Base-by-base conservation (phyloP, 352 stramenopile species). In the Phytophthora fragariaefolia region DNA sequence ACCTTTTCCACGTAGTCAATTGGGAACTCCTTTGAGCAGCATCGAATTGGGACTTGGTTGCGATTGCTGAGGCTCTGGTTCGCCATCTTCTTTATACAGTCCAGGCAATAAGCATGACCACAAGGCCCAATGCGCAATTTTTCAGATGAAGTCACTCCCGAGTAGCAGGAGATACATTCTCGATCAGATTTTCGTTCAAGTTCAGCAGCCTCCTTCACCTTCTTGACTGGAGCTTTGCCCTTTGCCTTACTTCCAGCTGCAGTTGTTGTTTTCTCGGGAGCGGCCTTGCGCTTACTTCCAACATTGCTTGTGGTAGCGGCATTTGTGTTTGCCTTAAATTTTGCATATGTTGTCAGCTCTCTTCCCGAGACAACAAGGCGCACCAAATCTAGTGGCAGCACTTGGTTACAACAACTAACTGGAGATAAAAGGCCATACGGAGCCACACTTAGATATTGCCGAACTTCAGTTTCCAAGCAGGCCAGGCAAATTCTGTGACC, bases 21-120 rank as follows among this genome's bases (percentile, higher is more conserved):
- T 17, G 76, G 76, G 22, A 84, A 71, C 18, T 84, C 76, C 38
- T 66, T 74, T 18, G 52, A 63, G 55, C 76, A 84, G 49, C 76
- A 84, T 9, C 76, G 70, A 27, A 84, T 74, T 7, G 76, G 76
- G 10, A 87, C 45, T 22, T 64, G 56, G 6, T 61, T 24, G 2
- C 78, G 73, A 40, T 75, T 48, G 13, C 51, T 40, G 12, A 84
- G 59, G 58, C 77, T 83, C 30, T 63, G 12, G 34, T 60, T 69
- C 6, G 70, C 67, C 75, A 86, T 77, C 28, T 50, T 71, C 18
- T 55, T 38, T 3, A 89, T 22, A 38, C 77, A 89, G 12, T 30
- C 24, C 5, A 70, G 10, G 52, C 77, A 89, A 58, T 89, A 83
- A 12, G 68, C 56, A 51, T 89, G 76, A 3, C 58, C 62, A 49